Base-by-base conservation (phyloP, 768 basidiomycete species). In the Macrolepiota dolichaula region DNA sequence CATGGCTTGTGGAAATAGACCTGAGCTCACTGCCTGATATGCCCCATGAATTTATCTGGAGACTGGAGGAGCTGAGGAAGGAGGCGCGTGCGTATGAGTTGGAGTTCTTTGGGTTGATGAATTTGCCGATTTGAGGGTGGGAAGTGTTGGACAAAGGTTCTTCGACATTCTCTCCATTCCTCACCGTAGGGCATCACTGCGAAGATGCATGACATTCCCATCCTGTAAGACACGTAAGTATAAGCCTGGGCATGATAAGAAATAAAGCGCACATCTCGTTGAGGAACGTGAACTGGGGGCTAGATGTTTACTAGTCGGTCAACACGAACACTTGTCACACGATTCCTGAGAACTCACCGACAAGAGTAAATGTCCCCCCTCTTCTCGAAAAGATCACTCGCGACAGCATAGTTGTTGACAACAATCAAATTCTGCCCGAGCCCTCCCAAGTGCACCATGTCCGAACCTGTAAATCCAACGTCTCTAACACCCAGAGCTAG, bases 161-260 rank as follows among this genome's bases (percentile, higher is more conserved):
- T 71, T 10, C 82, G 73, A 25, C 75, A 74, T 10, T 71, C 70
- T 51, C 71, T 76, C 81, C 81, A 81, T 35, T 51, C 47, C 38
- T 72, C 68, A 22, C 76, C 76, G 47, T 81, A 81, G 2, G 69
- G 71, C 73, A 79, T 73, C 38, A 75, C 65, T 1, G 71, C 70
- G 53, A 81, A 72, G 50, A 73, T 67, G 73, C 76, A 79, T 25
- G 71, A 71, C 66, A 74, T 77, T 2, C 78, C 78, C 69, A 79
- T 77, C 32, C 81, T 80, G 53, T n/a, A 17, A 5, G 19, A 15
- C 19, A 13, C 29, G 37, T 54, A 12, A 42, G 38, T 36, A 19
- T 7, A 35, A n/a, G 22, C n/a, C 29, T 27, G 22, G 12, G 4
- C 4, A 13, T 13, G 32, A 37, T 3, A 22, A 25, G 24, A 15